Evolutionary conservation across 768 basidiomycete species (phyloP).

Genomic region (Boletus speciosus): DNA sequence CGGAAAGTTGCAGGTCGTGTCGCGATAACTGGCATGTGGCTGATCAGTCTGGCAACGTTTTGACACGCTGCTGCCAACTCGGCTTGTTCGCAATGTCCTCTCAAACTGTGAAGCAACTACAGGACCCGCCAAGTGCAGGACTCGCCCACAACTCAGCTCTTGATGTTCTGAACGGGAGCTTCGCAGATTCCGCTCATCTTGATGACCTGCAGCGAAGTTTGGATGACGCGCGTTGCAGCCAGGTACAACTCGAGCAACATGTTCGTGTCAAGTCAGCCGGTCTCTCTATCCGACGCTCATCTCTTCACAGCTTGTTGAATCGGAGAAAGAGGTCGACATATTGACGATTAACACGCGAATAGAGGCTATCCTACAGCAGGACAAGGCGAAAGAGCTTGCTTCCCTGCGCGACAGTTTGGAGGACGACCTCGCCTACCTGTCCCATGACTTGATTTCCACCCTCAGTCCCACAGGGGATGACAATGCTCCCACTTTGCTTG

Average conservation of each 20-base stretch:
- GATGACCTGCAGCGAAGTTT: slow-evolving; percentile 44
- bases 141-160: slow-evolving; percentile 35
- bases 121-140: slow-evolving; percentile 47
- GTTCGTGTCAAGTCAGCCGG: slow-evolving; percentile 37
- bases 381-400: slow-evolving; percentile 69
- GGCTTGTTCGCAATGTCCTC: slow-evolving; percentile 34
- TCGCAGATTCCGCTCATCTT: slow-evolving; percentile 49
- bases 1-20: background rate
- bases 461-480: slow-evolving; percentile 41
- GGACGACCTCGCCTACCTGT: slow-evolving; percentile 72
- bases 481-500: slow-evolving; percentile 62
- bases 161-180: slow-evolving; percentile 42
- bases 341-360: slow-evolving; percentile 49
- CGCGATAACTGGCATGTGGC: slow-evolving; percentile 22
- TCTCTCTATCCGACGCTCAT: slow-evolving; percentile 11
- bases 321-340: slow-evolving; percentile 44
- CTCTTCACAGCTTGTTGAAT: slow-evolving; percentile 55
- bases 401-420: slow-evolving; percentile 72
- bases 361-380: slow-evolving; percentile 47
- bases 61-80: background rate
- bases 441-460: slow-evolving; percentile 59
- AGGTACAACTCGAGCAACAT: slow-evolving; percentile 40
- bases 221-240: slow-evolving; percentile 37
- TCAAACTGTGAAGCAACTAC: slow-evolving; percentile 44
- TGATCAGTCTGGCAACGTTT: background rate